These are phyloP conservation scores for Solanum pennellii DNA, from an alignment of 257 asterid genomes.

Conservation along the genomic window DNA sequence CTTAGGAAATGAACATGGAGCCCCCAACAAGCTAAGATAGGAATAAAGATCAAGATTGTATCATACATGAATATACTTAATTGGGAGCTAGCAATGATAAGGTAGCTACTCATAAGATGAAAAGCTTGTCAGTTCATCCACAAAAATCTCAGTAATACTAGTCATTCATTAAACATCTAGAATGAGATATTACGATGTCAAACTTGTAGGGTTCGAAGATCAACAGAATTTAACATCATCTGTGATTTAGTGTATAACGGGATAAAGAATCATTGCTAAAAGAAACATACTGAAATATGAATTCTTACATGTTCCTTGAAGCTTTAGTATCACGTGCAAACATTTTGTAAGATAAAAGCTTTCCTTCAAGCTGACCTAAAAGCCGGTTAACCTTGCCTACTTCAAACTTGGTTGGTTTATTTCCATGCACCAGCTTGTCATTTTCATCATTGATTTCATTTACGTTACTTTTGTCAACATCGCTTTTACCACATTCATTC, in stretches of 20 bases:
- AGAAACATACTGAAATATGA: background rate
- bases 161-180: background rate
- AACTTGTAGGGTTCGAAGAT: background rate
- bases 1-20: background rate
- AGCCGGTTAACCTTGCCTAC: conserved; percentile 60
- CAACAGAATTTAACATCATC: background rate
- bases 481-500: conserved; percentile 10
- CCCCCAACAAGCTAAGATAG: background rate
- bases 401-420: conserved; percentile 48
- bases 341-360: conserved; percentile 74
- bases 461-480: conserved; percentile 14
- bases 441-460: conserved; percentile 12
- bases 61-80: background rate
- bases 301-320: conserved; percentile 70
- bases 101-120: background rate
- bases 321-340: conserved; percentile 97
- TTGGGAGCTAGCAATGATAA: background rate
- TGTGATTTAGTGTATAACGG: background rate
- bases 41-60: background rate
- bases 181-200: background rate
- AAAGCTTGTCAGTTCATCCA: background rate
- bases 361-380: conserved; percentile 76
- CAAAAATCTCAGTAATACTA: background rate
- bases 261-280: background rate
- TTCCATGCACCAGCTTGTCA: conserved; percentile 24